Evolutionary conservation across 495 filamentous ascomycete species (phyloP).

Genomic region (Ramalina peruviana): DNA sequence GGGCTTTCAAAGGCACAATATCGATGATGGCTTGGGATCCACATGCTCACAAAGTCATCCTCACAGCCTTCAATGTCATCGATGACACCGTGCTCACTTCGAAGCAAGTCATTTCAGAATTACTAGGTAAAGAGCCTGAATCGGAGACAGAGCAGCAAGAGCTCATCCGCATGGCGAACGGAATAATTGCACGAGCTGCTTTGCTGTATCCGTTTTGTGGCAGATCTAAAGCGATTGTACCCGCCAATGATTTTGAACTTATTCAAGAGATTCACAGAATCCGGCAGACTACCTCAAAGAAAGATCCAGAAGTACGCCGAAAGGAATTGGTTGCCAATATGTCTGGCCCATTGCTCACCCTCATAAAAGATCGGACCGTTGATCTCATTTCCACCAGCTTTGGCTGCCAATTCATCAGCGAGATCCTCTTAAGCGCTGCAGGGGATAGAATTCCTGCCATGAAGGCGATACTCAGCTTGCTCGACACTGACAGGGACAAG

Average conservation of each 20-base stretch:
- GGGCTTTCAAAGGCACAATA: slow-evolving; percentile 72
- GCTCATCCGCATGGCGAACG: slow-evolving; percentile 45
- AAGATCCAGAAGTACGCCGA: slow-evolving; percentile 61
- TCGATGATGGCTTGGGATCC: slow-evolving; percentile 67
- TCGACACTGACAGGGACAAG: slow-evolving; percentile 27
- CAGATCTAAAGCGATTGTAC: slow-evolving; percentile 54
- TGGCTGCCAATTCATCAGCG: slow-evolving; percentile 73
- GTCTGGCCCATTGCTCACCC: slow-evolving; percentile 51
- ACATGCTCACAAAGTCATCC: slow-evolving; percentile 64
- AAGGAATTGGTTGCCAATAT: slow-evolving; percentile 57
- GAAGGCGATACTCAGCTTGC: slow-evolving; percentile 23
- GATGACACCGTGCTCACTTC: slow-evolving; percentile 85
- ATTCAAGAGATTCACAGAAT: slow-evolving; percentile 63
- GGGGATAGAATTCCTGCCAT: slow-evolving; percentile 61
- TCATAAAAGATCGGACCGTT: slow-evolving; percentile 52
- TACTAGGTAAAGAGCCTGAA: slow-evolving; percentile 49
- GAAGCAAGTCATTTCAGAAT: slow-evolving; percentile 71
- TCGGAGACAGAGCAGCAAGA: slow-evolving; percentile 29
- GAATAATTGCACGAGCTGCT: slow-evolving; percentile 60
- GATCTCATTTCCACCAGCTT: slow-evolving; percentile 59
- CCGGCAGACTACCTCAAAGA: slow-evolving; percentile 74
- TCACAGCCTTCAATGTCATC: slow-evolving; percentile 76
- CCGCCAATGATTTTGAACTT: slow-evolving; percentile 47
- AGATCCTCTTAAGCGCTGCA: slow-evolving; percentile 62
- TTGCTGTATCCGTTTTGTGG: slow-evolving; percentile 75